Conservation (phyloP, 441 rosid genomes). For the Adansonia grandidieri region DNA sequence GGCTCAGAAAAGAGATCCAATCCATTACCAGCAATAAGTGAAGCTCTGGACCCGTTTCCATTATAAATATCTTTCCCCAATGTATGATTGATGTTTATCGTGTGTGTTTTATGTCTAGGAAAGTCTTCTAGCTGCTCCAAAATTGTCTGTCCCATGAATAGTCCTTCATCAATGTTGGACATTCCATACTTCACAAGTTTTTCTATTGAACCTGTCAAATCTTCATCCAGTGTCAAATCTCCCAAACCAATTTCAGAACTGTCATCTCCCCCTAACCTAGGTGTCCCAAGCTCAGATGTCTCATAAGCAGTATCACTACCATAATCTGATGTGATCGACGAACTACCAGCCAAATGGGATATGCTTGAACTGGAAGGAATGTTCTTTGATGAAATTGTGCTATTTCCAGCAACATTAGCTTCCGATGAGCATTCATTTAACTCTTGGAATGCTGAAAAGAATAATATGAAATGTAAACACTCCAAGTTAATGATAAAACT, state of each 20-base stretch:
- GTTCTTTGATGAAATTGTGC: constrained; percentile 46
- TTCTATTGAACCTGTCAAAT: constrained; percentile 63
- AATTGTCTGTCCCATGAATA: constrained; percentile 80
- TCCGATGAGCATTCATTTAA: constrained; percentile 54
- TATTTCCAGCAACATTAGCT: constrained; percentile 48
- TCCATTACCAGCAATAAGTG: constrained; percentile 50
- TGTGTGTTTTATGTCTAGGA: constrained; percentile 58
- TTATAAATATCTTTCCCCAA: constrained; percentile 46
- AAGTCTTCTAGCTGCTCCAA: constrained; percentile 82
- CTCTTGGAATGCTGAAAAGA: constrained; percentile 83
- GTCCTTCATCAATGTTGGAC: constrained; percentile 86
- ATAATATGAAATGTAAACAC: constrained; percentile 15
- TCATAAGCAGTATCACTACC: constrained; percentile 95
- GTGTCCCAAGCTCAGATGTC: constrained; percentile 87
- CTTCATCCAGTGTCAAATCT: constrained; percentile 63
- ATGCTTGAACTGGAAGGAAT: constrained; percentile 51
- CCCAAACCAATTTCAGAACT: constrained; percentile 63
- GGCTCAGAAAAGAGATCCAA: constrained; percentile 62
- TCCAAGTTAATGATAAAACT: constrained; percentile 12
- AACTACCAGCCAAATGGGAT: constrained; percentile 59
- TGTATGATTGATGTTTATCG: constrained; percentile 49
- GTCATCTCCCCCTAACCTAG: constrained; percentile 66
- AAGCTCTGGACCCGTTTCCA: constrained; percentile 54
- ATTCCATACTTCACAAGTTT: constrained; percentile 71
- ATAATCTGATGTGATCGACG: constrained; percentile 82